phyloP scores from a whole-genome alignment of 2,329 filamentous ascomycete species.

The Fusarium nodosum region DNA sequence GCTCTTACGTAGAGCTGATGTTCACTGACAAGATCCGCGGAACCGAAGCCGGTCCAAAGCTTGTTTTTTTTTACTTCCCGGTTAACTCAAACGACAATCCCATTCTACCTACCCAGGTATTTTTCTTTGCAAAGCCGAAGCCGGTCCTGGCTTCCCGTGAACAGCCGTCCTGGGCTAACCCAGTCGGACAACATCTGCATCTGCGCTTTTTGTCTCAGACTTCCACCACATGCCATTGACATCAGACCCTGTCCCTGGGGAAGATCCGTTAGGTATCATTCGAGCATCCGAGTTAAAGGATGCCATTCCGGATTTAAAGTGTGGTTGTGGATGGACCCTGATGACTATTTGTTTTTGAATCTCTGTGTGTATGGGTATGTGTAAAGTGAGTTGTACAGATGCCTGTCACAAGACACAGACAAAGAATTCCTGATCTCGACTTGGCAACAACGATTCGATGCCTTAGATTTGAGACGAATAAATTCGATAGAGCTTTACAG shows the following conservation, averaged over 20 bases:
- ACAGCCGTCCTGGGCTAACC: conserved; percentile 23
- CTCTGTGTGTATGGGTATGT: background rate
- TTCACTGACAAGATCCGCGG: conserved; percentile 9
- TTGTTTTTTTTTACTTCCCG: conserved; percentile 31
- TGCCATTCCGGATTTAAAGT: conserved; percentile 16
- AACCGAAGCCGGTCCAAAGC: conserved; percentile 27
- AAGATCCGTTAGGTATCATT: conserved; percentile 10
- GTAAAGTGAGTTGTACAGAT: background rate
- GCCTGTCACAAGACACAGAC: conserved; percentile 11
- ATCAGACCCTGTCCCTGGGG: conserved; percentile 40
- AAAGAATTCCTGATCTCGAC: background rate
- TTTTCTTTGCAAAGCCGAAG: conserved; percentile 14
- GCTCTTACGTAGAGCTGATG: conserved; percentile 9
- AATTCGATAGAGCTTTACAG: background rate
- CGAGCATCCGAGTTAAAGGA: background rate
- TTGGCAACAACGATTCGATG: background rate
- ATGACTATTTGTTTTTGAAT: conserved; percentile 12
- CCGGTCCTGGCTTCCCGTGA: conserved; percentile 21
- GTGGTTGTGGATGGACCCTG: conserved; percentile 43
- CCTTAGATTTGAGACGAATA: background rate
- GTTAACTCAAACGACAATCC: conserved; percentile 11
- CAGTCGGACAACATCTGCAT: conserved; percentile 1
- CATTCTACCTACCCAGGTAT: background rate
- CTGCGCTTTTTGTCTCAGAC: conserved; percentile 39
- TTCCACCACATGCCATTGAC: conserved; percentile 38